Conservation (phyloP, 148 eudicot species). For the Pouteria glomerata region DNA sequence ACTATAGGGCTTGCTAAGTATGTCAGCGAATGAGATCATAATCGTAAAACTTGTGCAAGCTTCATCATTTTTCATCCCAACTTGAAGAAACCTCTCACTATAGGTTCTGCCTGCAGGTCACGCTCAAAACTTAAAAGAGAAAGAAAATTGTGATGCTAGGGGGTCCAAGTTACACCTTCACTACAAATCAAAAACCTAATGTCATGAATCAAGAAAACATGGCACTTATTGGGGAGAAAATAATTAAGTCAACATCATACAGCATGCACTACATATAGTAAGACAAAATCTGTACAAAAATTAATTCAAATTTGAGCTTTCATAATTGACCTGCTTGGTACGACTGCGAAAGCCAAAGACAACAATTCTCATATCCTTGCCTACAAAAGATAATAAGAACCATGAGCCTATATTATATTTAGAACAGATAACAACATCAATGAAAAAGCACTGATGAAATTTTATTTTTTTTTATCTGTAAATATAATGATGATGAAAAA, state of each 20-base stretch:
- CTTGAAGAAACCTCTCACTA: no score
- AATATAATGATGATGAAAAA: background rate
- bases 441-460: background rate
- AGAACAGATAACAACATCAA: background rate
- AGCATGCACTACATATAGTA: no score
- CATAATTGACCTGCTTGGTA: constrained; percentile 72
- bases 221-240: no score
- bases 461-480: background rate
- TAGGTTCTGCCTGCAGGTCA: no score
- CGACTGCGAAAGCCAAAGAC: constrained; percentile 86
- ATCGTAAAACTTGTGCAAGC: no score
- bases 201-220: no score
- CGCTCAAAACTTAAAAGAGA: background rate
- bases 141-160: background rate
- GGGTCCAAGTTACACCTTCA: background rate
- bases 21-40: no score
- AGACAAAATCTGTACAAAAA: background rate
- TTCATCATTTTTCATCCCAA: no score
- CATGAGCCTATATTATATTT: background rate
- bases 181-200: background rate
- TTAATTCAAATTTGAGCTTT: background rate
- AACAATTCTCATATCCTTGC: constrained; percentile 92
- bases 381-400: constrained; percentile 35
- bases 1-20: no score
- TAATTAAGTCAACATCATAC: no score